These are phyloP conservation scores for Fusarium nanum DNA, from an alignment of 2,329 filamentous ascomycete genomes.

Conservation along the genomic window DNA sequence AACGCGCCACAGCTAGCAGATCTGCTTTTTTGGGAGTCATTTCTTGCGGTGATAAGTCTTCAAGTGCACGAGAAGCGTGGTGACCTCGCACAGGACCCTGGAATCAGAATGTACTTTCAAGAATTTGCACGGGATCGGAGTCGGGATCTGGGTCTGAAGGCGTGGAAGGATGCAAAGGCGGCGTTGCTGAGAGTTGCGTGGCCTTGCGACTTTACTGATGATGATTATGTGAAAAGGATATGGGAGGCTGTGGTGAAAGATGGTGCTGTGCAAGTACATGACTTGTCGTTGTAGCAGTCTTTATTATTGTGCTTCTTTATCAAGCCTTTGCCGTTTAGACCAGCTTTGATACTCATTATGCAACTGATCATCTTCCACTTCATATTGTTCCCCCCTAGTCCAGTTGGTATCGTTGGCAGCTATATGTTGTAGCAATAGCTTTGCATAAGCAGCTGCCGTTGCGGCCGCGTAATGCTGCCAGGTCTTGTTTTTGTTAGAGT, in stretches of 20 bases:
- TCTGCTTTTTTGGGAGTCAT: slow-evolving; percentile 3
- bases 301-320: background rate
- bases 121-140: background rate
- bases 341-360: too few relatives aligned
- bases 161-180: slow-evolving; percentile 9
- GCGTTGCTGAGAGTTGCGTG: background rate
- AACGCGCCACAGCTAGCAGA: background rate
- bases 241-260: background rate
- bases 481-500: background rate
- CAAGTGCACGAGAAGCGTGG: background rate
- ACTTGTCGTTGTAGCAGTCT: background rate
- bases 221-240: background rate
- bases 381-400: too few relatives aligned
- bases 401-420: too few relatives aligned
- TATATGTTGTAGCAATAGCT: too few relatives aligned
- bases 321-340: too few relatives aligned
- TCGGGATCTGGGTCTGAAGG: background rate
- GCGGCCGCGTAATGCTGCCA: background rate
- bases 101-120: background rate
- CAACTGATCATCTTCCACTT: too few relatives aligned
- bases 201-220: background rate
- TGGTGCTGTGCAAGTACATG: background rate
- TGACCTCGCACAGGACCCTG: background rate
- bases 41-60: slow-evolving; percentile 1
- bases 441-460: too few relatives aligned